Evolutionary conservation across 495 filamentous ascomycete genomes (phyloP).

Genomic region (Daldinia grandis): DNA sequence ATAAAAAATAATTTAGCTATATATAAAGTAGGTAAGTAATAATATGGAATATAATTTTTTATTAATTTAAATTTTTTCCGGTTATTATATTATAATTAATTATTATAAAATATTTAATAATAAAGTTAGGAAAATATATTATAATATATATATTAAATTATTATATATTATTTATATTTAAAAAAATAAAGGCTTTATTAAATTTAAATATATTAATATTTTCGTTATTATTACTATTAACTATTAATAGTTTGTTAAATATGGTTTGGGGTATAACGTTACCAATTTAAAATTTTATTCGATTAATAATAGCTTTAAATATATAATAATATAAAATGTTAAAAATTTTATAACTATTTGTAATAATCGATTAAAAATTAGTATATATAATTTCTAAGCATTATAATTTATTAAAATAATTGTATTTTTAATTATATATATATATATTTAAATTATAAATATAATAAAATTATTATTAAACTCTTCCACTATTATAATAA

Average conservation of each 20-base stretch:
- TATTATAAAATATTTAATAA: background rate
- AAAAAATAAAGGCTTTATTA: background rate
- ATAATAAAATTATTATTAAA: background rate
- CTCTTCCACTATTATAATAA: background rate
- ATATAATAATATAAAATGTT: background rate
- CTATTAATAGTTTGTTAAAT: background rate
- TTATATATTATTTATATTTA: background rate
- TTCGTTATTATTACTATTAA: background rate
- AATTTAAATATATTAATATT: background rate
- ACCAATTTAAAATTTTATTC: background rate
- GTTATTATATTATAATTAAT: background rate
- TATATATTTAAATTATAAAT: background rate
- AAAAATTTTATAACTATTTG: background rate
- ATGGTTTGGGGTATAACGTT: too few relatives aligned
- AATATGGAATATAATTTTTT: too few relatives aligned
- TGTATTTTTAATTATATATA: background rate
- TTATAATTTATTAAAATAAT: background rate
- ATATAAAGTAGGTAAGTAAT: too few relatives aligned
- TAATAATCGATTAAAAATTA: background rate
- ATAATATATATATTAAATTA: background rate
- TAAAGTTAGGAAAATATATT: background rate
- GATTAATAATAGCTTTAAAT: background rate
- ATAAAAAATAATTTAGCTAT: too few relatives aligned
- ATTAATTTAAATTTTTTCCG: background rate
- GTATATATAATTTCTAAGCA: background rate